Percentiles rank a stretch among this genome's conserved stretches.
Conservation (phyloP, 768 basidiomycete species). For the Tricholomella constricta region DNA sequence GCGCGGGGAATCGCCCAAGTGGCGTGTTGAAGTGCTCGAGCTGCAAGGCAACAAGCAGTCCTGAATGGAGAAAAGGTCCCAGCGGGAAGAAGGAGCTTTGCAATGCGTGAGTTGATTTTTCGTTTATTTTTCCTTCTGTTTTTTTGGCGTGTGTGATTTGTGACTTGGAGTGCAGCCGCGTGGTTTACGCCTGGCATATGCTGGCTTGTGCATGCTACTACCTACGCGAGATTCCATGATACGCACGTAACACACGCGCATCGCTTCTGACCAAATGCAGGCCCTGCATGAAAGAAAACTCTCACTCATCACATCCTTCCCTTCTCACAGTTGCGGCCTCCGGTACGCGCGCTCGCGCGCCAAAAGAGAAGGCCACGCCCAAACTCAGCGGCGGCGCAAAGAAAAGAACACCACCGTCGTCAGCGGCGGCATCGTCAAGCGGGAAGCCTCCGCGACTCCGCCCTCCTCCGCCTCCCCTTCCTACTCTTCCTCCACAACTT, state of each 20-base stretch:
- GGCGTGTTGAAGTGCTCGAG: slow-evolving; percentile 76
- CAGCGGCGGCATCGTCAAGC: slow-evolving; percentile 31
- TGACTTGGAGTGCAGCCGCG: slow-evolving; percentile 4
- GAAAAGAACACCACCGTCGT: slow-evolving; percentile 42
- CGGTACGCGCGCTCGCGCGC: slow-evolving; percentile 86
- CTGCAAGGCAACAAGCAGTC: slow-evolving; percentile 80
- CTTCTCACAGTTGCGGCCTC: slow-evolving; percentile 66
- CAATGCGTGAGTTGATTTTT: slow-evolving; percentile 75
- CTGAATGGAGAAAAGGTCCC: slow-evolving; percentile 92
- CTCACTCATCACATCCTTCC: too few species aligned
- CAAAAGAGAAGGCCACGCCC: slow-evolving; percentile 76
- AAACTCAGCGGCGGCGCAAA: slow-evolving; percentile 61
- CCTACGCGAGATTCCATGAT: too few species aligned
- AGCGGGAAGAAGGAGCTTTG: slow-evolving; percentile 90
- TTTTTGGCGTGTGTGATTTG: not conserved
- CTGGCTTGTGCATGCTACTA: not conserved
- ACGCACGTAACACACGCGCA: too few species aligned
- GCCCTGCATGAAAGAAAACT: too few species aligned
- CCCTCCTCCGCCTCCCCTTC: slow-evolving; percentile 39
- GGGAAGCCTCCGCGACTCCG: slow-evolving; percentile 42
- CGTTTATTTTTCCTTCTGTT: slow-evolving; percentile 10
- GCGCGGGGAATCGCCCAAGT: slow-evolving; percentile 64
- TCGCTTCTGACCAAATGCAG: too few species aligned
- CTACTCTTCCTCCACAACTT: slow-evolving; percentile 33
- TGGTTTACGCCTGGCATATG: slow-evolving; percentile 1